phyloP scores from a whole-genome alignment of 2,329 filamentous ascomycete species.

The Ambrosiella xylebori region DNA sequence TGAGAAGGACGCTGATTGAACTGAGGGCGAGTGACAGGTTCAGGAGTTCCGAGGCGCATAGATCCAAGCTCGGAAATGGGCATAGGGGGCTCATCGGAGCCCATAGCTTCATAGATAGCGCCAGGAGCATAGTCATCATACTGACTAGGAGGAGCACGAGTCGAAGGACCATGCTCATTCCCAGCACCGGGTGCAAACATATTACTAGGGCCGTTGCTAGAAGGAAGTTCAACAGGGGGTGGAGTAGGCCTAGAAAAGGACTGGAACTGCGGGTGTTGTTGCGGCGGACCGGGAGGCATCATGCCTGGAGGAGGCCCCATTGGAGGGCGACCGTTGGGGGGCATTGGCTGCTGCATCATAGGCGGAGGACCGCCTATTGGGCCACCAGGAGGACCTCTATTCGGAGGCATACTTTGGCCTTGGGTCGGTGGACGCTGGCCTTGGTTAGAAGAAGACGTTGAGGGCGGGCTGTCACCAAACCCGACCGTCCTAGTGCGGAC shows the following conservation, averaged over 20 bases:
- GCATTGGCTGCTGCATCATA: constrained; percentile 2
- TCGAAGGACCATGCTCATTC: constrained; percentile 1
- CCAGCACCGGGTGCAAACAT: constrained; percentile 12
- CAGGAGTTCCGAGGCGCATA: constrained; percentile 46
- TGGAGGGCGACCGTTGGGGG: constrained; percentile 2
- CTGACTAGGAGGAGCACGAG: background rate
- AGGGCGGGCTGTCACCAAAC: constrained; percentile 37
- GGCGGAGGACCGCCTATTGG: background rate
- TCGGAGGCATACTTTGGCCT: constrained; percentile 2
- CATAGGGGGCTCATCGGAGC: constrained; percentile 15
- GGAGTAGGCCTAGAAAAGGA: constrained; percentile 9
- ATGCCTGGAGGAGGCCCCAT: constrained; percentile 1
- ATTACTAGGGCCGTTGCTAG: background rate
- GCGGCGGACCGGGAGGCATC: constrained; percentile 3
- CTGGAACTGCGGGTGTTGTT: constrained; percentile 6
- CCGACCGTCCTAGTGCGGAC: constrained; percentile 28
- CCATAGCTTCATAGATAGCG: constrained; percentile 12
- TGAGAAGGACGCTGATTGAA: constrained; percentile 62
- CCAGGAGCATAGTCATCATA: constrained; percentile 10
- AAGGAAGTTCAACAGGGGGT: constrained; percentile 3
- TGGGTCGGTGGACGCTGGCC: constrained; percentile 1
- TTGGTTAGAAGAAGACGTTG: background rate
- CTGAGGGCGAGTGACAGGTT: constrained; percentile 58
- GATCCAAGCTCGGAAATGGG: constrained; percentile 35
- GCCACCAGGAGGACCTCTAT: background rate